phyloP scores from a whole-genome alignment of 257 asterid species.

The Primulina eburnea region DNA sequence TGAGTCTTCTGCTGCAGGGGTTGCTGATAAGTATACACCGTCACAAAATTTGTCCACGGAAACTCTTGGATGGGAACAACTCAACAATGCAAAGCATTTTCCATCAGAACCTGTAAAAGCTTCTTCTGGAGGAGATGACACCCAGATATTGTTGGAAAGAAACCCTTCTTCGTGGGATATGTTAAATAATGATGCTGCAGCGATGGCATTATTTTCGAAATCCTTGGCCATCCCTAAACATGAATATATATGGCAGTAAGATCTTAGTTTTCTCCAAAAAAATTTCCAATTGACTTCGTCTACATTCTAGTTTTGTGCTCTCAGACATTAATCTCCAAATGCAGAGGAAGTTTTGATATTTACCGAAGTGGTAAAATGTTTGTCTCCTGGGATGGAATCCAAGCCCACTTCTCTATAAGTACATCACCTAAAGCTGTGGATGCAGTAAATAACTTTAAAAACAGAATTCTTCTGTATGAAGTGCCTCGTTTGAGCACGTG shows the following conservation, averaged over 20 bases:
- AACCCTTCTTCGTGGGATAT: conserved; percentile 35
- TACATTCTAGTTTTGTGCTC: conserved; percentile 16
- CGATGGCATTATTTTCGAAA: conserved; percentile 39
- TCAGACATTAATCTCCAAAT: conserved; percentile 27
- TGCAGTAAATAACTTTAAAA: conserved; percentile 54
- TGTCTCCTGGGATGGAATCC: conserved; percentile 67
- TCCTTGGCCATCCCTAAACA: conserved; percentile 62
- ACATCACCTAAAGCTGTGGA: conserved; percentile 73
- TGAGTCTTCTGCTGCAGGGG: conserved; percentile 34
- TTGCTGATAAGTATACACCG: conserved; percentile 39
- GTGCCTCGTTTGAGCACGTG: conserved; percentile 76
- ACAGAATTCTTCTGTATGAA: conserved; percentile 54
- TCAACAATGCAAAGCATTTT: conserved; percentile 37
- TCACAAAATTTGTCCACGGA: conserved; percentile 30
- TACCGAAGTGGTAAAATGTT: conserved; percentile 46
- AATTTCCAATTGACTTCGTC: conserved; percentile 6
- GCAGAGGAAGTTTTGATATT: conserved; percentile 83
- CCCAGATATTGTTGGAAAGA: conserved; percentile 26
- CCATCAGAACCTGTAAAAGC: conserved; percentile 38
- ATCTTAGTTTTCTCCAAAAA: conserved; percentile 22
- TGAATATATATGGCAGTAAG: conserved; percentile 88
- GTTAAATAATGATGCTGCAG: conserved; percentile 38
- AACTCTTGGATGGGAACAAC: conserved; percentile 38
- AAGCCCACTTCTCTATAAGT: conserved; percentile 76
- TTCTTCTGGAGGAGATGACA: conserved; percentile 34